Evolutionary conservation across 208 protist genomes (phyloP).

Genomic region (Crithidia mellificae): DNA sequence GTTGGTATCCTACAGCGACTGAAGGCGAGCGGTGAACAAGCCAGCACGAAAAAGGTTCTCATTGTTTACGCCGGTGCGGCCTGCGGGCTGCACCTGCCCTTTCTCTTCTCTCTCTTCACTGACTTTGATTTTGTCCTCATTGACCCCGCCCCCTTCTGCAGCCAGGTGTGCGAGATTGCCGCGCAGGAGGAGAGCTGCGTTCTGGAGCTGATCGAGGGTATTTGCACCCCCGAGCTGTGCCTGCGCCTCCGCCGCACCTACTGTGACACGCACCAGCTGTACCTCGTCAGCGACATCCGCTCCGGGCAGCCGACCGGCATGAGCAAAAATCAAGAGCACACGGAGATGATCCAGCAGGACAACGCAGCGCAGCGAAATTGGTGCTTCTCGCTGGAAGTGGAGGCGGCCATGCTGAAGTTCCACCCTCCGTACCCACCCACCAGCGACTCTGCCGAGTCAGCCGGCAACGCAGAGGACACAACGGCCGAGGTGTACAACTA

Average conservation of each 20-base stretch:
- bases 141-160: conserved; percentile 91
- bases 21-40: neutral
- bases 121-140: conserved; percentile 89
- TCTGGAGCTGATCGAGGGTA: conserved; percentile 77
- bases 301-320: conserved; percentile 65
- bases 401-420: conserved; percentile 94
- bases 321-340: conserved; percentile 76
- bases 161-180: conserved; percentile 43
- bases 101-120: conserved; percentile 79
- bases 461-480: conserved; percentile 52
- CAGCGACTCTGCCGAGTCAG: conserved; percentile 28
- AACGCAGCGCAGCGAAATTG: conserved; percentile 87
- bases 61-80: conserved; percentile 95
- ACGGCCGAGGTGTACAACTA: conserved; percentile 73
- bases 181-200: conserved; percentile 38
- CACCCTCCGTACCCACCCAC: conserved; percentile 90
- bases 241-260: conserved; percentile 60
- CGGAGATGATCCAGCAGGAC: conserved; percentile 81
- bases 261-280: conserved; percentile 54
- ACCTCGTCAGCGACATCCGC: conserved; percentile 93
- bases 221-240: conserved; percentile 92
- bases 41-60: conserved; percentile 33
- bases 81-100: conserved; percentile 90
- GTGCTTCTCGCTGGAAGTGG: conserved; percentile 81
- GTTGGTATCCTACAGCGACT: conserved; percentile 23